A percentile compares a stretch with the other conserved stretches of the same genome.
phyloP scores from a whole-genome alignment of 768 basidiomycete species.

The Tulasnella sp. region DNA sequence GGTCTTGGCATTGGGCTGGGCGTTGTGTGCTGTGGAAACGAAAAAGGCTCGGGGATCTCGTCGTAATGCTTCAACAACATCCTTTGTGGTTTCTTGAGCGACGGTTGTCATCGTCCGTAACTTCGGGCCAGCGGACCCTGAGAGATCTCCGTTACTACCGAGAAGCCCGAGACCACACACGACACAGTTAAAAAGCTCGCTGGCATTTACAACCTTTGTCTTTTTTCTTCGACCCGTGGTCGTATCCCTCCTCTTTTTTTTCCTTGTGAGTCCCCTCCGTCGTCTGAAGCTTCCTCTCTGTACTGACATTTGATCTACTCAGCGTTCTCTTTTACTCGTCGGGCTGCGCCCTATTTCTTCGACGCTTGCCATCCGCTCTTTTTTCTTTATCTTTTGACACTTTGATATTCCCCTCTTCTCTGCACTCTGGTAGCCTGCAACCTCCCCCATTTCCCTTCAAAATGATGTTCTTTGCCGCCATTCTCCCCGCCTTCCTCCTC shows the following conservation, averaged over 20 bases:
- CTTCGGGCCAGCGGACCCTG: neutral
- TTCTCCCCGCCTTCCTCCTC: conserved; percentile 22
- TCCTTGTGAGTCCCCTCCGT: neutral
- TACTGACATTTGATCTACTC: neutral
- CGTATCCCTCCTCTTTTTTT: neutral
- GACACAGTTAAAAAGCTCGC: neutral
- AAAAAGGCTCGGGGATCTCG: neutral
- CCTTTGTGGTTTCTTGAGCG: neutral
- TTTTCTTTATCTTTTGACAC: conserved; percentile 30
- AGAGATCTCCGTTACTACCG: neutral
- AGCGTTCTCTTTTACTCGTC: conserved; percentile 38
- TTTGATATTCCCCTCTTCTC: conserved; percentile 41
- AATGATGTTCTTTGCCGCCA: conserved; percentile 18
- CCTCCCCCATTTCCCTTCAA: neutral
- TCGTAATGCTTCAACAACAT: neutral
- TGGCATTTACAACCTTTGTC: neutral
- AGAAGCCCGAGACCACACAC: neutral
- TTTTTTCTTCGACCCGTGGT: conserved; percentile 3
- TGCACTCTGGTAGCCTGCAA: conserved; percentile 14
- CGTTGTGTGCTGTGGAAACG: neutral
- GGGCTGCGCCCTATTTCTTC: conserved; percentile 55
- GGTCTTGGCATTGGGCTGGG: neutral
- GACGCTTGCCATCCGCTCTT: conserved; percentile 30
- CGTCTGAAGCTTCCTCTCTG: neutral
- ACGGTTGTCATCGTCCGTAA: neutral